Evolutionary conservation across 768 basidiomycete genomes (phyloP).

Genomic region (Imleria badia): DNA sequence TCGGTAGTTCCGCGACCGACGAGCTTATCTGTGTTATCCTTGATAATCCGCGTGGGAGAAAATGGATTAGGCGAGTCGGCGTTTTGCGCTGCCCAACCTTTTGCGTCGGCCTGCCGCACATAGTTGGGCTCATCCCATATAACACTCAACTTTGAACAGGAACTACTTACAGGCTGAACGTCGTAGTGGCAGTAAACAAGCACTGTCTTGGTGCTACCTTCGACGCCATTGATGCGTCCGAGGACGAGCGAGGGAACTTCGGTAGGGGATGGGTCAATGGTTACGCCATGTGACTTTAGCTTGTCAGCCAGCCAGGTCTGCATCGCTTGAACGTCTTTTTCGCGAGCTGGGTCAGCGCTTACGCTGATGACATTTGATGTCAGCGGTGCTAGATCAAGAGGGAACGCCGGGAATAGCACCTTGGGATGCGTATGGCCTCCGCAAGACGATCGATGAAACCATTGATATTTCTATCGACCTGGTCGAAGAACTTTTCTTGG

Average conservation of each 20-base stretch:
- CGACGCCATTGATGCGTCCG: background rate
- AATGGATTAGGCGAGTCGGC: background rate
- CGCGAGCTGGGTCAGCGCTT: background rate
- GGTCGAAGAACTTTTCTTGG: background rate
- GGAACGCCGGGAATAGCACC: background rate
- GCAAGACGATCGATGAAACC: background rate
- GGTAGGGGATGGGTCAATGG: background rate
- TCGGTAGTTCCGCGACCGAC: conserved; percentile 85
- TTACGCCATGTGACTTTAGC: background rate
- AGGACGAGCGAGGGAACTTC: conserved; percentile 2
- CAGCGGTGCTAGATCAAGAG: background rate
- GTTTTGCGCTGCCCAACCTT: background rate
- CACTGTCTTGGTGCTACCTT: conserved; percentile 48
- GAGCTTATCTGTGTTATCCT: conserved; percentile 37
- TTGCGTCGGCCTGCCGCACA: background rate
- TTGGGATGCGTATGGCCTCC: background rate
- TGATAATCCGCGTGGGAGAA: conserved; percentile 4
- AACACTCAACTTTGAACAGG: background rate
- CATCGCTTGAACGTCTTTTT: background rate
- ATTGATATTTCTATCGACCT: background rate
- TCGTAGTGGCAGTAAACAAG: conserved; percentile 90
- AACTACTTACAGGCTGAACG: conserved; percentile 71
- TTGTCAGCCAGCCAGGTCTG: background rate
- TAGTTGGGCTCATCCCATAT: background rate
- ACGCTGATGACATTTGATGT: background rate